These are phyloP conservation scores for Entomortierella beljakovae DNA, from an alignment of 192 early-diverging fungal genomes.

Conservation along the genomic window DNA sequence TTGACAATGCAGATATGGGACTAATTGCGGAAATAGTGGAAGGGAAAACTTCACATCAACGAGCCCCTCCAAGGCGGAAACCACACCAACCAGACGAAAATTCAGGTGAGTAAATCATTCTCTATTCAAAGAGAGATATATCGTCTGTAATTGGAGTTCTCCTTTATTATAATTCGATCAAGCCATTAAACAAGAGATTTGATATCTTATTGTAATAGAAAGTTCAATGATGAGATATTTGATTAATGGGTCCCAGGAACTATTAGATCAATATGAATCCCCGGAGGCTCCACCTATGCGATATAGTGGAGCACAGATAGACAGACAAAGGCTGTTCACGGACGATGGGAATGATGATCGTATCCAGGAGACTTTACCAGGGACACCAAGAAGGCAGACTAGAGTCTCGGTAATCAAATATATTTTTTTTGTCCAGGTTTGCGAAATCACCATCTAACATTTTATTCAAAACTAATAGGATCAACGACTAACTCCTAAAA, in stretches of 20 bases:
- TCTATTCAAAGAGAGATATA: too few species aligned
- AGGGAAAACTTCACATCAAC: constrained; percentile 6
- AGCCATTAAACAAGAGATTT: too few species aligned
- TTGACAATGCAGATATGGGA: constrained; percentile 42
- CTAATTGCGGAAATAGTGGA: constrained; percentile 41
- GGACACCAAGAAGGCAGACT: constrained; percentile 14
- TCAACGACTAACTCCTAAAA: constrained; percentile 11
- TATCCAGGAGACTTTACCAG: constrained; percentile 10
- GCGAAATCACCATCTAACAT: neutral
- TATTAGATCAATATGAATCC: constrained; percentile 4
- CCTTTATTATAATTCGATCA: too few species aligned
- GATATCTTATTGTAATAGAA: constrained; percentile 7
- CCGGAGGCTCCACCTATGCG: constrained; percentile 7
- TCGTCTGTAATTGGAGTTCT: too few species aligned
- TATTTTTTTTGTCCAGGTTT: neutral
- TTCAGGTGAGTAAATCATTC: constrained; percentile 1
- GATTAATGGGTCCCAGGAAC: constrained; percentile 13
- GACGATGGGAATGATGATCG: constrained; percentile 26
- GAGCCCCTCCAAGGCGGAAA: neutral
- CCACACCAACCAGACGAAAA: constrained; percentile 19
- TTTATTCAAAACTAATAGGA: neutral
- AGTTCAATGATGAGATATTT: constrained; percentile 25
- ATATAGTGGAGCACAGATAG: neutral
- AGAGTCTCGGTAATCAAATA: neutral
- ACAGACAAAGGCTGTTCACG: neutral